These are phyloP conservation scores for Arctium minus DNA, from an alignment of 129 eudicot species.

Conservation along the genomic window DNA sequence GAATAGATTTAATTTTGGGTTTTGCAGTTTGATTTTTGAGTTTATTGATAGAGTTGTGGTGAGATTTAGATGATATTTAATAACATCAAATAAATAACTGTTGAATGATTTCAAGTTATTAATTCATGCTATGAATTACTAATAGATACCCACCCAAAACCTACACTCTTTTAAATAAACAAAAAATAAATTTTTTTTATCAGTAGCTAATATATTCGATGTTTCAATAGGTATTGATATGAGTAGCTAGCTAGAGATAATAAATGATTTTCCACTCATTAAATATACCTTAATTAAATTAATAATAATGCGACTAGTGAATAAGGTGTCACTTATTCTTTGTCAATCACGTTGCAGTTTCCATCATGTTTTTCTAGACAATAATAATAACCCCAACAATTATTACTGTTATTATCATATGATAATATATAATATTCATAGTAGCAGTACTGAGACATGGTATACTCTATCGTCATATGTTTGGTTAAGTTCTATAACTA, in stretches of 20 bases:
- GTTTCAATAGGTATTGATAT: not conserved
- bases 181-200: too few relatives aligned
- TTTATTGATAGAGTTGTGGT: too few relatives aligned
- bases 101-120: not conserved
- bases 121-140: too few relatives aligned
- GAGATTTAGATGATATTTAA: too few relatives aligned
- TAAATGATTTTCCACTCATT: not conserved
- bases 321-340: not conserved
- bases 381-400: too few relatives aligned
- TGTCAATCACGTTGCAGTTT: not conserved
- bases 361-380: not conserved
- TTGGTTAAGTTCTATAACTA: not conserved
- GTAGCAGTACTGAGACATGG: not conserved
- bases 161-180: not conserved
- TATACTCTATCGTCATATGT: not conserved
- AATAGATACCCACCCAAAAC: not conserved
- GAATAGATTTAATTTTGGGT: too few relatives aligned
- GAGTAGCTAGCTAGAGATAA: not conserved
- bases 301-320: not conserved
- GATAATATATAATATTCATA: too few relatives aligned
- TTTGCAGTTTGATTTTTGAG: too few relatives aligned
- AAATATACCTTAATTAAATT: not conserved
- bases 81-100: too few relatives aligned
- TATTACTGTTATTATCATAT: not conserved
- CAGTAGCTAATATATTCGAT: not conserved